Conservation (phyloP, 1,284 basidiomycete genomes). For the Ustilago shanxiensis region DNA sequence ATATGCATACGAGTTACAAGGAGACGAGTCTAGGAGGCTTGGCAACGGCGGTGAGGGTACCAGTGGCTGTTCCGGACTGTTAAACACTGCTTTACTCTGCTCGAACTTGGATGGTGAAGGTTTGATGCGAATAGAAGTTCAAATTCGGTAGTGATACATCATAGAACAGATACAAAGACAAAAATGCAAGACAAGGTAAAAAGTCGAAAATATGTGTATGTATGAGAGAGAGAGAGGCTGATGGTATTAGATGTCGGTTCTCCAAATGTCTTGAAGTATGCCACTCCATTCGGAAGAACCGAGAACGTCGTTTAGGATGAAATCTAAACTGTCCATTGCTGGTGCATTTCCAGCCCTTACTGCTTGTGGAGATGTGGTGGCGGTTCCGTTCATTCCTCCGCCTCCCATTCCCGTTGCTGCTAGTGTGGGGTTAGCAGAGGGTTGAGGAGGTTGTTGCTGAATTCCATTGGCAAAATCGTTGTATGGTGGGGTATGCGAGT, state of each 20-base stretch:
- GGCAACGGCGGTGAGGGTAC: conserved; percentile 61
- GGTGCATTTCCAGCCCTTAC: neutral
- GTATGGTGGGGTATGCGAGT: too few relatives aligned
- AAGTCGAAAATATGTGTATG: too few relatives aligned
- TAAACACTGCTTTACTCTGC: conserved; percentile 2
- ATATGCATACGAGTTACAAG: conserved; percentile 72
- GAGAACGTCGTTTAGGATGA: conserved; percentile 43
- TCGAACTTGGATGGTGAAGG: too few relatives aligned
- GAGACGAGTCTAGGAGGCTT: conserved; percentile 61
- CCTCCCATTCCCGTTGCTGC: neutral
- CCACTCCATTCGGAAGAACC: conserved; percentile 37
- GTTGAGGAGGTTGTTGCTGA: conserved; percentile 18
- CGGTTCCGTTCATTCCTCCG: neutral
- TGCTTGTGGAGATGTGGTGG: neutral
- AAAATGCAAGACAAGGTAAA: neutral
- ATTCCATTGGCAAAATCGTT: neutral
- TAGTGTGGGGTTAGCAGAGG: neutral
- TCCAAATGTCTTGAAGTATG: conserved; percentile 42
- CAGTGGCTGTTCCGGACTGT: conserved; percentile 66
- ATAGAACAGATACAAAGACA: too few relatives aligned
- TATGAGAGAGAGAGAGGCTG: neutral
- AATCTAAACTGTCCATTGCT: conserved; percentile 35
- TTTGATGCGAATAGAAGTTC: neutral
- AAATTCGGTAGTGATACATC: too few relatives aligned
- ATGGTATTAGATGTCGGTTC: conserved; percentile 42